These are phyloP conservation scores for Plasmodium gonderi DNA, from an alignment of 169 alveolate species.

Conservation along the genomic window DNA sequence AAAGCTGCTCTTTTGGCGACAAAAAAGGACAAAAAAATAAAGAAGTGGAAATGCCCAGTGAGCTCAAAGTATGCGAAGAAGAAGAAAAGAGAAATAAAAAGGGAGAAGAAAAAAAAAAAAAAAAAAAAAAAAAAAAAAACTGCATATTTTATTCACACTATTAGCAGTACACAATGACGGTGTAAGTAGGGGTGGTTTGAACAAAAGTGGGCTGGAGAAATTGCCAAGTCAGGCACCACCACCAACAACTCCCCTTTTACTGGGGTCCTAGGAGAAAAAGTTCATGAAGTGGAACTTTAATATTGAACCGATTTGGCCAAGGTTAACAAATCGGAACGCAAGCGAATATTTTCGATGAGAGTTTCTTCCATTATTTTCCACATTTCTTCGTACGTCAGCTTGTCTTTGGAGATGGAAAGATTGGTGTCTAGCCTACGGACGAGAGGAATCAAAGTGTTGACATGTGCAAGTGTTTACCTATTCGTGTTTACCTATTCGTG, in stretches of 20 bases:
- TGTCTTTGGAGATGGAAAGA: background rate
- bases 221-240: too few species aligned
- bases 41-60: background rate
- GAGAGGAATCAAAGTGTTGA: background rate
- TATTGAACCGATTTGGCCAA: background rate
- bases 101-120: background rate
- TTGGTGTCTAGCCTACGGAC: slow-evolving; percentile 3
- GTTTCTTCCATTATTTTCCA: slow-evolving; percentile 55
- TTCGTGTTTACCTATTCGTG: background rate
- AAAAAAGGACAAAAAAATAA: background rate
- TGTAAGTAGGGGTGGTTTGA: too few species aligned
- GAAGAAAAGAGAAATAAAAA: background rate
- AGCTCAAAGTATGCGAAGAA: background rate
- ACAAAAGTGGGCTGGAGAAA: too few species aligned
- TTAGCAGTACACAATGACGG: too few species aligned
- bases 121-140: too few species aligned
- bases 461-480: background rate
- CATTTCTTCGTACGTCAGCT: slow-evolving; percentile 41
- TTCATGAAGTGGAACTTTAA: background rate
- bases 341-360: slow-evolving; percentile 32
- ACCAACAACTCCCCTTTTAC: too few species aligned
- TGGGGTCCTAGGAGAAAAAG: too few species aligned
- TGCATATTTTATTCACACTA: too few species aligned
- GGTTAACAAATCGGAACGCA: slow-evolving; percentile 22
- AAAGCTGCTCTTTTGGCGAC: background rate